phyloP scores from a whole-genome alignment of 257 asterid species.

The Cinchona pubescens region DNA sequence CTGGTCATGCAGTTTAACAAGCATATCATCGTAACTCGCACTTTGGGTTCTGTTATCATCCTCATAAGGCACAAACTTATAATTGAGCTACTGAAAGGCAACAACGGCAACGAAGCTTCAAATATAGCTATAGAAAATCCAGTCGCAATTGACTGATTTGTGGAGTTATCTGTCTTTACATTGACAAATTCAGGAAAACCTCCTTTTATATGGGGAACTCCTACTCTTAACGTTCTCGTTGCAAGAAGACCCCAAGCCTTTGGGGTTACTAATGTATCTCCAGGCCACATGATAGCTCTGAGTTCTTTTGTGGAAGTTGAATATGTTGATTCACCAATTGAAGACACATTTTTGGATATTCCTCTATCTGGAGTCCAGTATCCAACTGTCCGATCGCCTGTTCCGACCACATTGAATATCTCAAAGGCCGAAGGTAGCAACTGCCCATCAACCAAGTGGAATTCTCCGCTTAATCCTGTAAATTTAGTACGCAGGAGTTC shows the following conservation, averaged over 20 bases:
- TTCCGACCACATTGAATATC: no score
- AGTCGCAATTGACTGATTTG: background rate
- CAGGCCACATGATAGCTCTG: constrained; percentile 16
- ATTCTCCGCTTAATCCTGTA: no score
- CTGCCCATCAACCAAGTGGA: no score
- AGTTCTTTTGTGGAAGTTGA: constrained; percentile 8
- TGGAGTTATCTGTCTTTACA: constrained; percentile 5
- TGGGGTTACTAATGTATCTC: constrained; percentile 14
- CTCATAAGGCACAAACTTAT: constrained; percentile 1
- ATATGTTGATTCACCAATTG: no score
- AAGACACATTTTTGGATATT: no score
- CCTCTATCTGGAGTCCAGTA: no score
- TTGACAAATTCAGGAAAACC: constrained; percentile 17
- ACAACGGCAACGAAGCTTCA: constrained; percentile 3
- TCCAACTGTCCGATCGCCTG: no score
- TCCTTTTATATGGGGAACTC: no score
- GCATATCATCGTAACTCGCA: constrained; percentile 18
- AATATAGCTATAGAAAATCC: constrained; percentile 20
- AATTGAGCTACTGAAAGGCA: constrained; percentile 21
- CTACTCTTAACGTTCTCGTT: no score
- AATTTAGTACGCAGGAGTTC: no score
- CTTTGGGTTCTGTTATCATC: no score
- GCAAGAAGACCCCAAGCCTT: constrained; percentile 12
- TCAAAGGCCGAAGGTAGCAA: no score
- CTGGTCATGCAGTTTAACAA: constrained; percentile 10